These are phyloP conservation scores for Melaleuca alternifolia DNA, from an alignment of 345 rosid genomes.

Conservation along the genomic window DNA sequence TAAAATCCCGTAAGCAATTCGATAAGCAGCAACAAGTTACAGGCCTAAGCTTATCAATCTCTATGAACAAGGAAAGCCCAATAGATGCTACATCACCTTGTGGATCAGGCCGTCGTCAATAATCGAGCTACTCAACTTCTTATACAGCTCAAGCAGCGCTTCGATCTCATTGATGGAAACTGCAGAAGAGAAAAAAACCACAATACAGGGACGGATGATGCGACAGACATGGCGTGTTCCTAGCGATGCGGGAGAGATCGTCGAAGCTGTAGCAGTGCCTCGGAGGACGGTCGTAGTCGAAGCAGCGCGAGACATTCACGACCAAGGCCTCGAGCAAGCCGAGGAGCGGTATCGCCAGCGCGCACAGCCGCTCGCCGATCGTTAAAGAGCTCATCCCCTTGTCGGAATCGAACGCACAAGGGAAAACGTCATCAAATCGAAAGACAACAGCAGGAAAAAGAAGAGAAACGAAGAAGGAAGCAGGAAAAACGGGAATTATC, in stretches of 20 bases:
- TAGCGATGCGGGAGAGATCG: slow-evolving; percentile 24
- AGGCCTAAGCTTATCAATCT: not conserved
- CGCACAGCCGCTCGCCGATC: slow-evolving; percentile 15
- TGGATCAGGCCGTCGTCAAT: slow-evolving; percentile 56
- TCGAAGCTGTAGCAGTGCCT: slow-evolving; percentile 10
- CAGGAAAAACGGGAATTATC: not conserved
- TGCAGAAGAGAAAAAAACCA: slow-evolving; percentile 9
- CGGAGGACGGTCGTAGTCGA: slow-evolving; percentile 6
- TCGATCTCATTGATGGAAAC: slow-evolving; percentile 57
- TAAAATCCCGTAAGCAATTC: not conserved
- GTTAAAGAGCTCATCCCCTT: slow-evolving; percentile 1
- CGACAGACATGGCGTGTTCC: slow-evolving; percentile 4
- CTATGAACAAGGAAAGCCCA: not conserved
- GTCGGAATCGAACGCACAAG: not conserved
- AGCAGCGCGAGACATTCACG: slow-evolving; percentile 22
- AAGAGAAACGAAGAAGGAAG: not conserved
- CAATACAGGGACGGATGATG: not conserved
- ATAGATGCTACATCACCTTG: slow-evolving; percentile 22
- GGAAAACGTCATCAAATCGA: not conserved
- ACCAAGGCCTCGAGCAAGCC: slow-evolving; percentile 10
- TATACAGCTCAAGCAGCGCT: slow-evolving; percentile 47
- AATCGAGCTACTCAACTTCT: slow-evolving; percentile 48
- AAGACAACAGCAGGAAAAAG: not conserved
- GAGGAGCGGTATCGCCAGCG: slow-evolving; percentile 16
- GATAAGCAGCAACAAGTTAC: not conserved